Percentiles rank a stretch among this genome's conserved stretches.
These are phyloP conservation scores for Fragilariopsis cylindrus DNA, from an alignment of 108 stramenopile species.

Conservation along the genomic window DNA sequence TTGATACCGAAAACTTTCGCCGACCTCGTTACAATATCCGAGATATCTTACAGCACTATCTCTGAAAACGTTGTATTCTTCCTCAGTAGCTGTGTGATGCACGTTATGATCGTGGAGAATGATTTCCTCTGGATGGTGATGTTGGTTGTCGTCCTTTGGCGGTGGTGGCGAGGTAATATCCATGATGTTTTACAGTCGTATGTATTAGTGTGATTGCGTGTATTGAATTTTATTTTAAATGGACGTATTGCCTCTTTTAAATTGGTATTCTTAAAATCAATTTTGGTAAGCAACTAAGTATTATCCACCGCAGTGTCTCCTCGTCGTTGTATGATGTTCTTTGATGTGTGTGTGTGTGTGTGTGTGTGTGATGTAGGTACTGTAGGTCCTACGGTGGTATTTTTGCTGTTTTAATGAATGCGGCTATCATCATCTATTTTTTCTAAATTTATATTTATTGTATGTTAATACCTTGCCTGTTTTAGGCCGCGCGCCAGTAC, in stretches of 20 bases:
- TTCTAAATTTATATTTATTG: no score
- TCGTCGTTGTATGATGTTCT: no score
- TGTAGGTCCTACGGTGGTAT: no score
- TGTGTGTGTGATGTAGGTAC: no score
- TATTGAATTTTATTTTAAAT: not conserved
- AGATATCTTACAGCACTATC: conserved; percentile 69
- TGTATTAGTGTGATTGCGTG: not conserved
- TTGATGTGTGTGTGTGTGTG: no score
- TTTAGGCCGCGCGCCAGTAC: no score
- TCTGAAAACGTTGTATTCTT: conserved; percentile 69
- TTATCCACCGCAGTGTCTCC: no score
- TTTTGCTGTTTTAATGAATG: no score
- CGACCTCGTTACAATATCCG: conserved; percentile 77
- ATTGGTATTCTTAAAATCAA: no score
- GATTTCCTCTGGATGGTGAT: not conserved
- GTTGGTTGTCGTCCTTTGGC: conserved; percentile 1
- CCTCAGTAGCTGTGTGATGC: not conserved
- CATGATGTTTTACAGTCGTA: not conserved
- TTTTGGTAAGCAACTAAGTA: no score
- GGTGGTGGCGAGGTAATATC: not conserved
- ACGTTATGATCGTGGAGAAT: not conserved
- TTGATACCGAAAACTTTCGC: conserved; percentile 83
- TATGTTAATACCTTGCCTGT: no score
- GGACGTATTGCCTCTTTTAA: not conserved
- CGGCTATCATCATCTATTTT: no score